Evolutionary conservation across 202 grass and related monocot genomes (phyloP), one percentile per base, ranked within the genome.

Genomic region (Elaeis oleifera): DNA sequence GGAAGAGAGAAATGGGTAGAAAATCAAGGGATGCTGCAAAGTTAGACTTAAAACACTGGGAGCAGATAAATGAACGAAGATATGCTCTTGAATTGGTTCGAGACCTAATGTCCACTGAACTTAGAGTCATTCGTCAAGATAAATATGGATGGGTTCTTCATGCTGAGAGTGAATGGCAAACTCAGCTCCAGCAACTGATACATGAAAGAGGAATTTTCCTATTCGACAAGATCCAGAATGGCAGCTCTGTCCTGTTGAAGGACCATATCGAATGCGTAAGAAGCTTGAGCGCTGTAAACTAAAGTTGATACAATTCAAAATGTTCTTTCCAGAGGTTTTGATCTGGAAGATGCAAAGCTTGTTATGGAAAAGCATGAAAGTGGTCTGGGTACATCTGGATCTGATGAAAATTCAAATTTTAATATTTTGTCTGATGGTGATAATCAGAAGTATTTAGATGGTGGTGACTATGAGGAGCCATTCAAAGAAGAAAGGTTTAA

Each of bases 71-170:
- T 79, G 86, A 99, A 54, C 74, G 88, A 67, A 83, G 95, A 51
- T 76, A 86, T 63, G 82, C 68, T 81, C 88, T 99, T 64, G 88
- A 99, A 73, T 81, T 80, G 51, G 78, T 86, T 66, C 88, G 95
- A 69, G 88, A 99, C 81, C 60, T 79, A 57, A 94, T 99, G 95
- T 99, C 95, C 20, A 94, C 95, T 62, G 65, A 92, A 54, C 88
- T 99, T 55, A 94, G 88, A 63, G 74, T 82, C 63, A 89, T 99
- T 78, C 85, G 88, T 56, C 95, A 99, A 69, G 95, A 99, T 68
- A 99, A 99, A 77, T 99, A 94, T 68, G 95, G 95, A 51, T 99
- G 95, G 95, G 87, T 99, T 63, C 79, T 99, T 59, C 95, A 99
- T 80, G 88, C 82, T 69, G 95, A 99, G 85, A 94, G 85, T 53